These are phyloP conservation scores for Eutrema heterophyllum DNA, from an alignment of 345 rosid genomes.

Conservation along the genomic window DNA sequence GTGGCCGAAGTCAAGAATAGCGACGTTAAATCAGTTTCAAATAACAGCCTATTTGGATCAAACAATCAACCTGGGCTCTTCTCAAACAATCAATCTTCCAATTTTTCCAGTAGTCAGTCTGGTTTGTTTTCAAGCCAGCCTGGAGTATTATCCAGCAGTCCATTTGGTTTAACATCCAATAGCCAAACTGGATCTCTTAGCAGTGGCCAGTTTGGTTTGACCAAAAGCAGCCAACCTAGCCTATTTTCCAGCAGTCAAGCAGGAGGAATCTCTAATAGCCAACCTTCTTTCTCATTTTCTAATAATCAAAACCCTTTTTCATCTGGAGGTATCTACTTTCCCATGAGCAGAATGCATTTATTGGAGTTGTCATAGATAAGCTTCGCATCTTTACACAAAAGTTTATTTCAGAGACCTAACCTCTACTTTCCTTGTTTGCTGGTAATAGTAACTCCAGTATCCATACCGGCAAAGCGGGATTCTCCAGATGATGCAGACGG, in stretches of 20 bases:
- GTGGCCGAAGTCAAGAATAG: conserved; percentile 41
- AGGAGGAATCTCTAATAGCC: conserved; percentile 24
- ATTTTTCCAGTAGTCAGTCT: conserved; percentile 25
- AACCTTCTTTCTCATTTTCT: conserved; percentile 22
- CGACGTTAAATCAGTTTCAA: conserved; percentile 30
- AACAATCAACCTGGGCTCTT: conserved; percentile 27
- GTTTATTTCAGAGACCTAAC: conserved; percentile 6
- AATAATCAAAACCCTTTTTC: conserved; percentile 18
- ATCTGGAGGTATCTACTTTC: conserved; percentile 29
- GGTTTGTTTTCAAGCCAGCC: conserved; percentile 27
- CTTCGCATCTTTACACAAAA: neutral
- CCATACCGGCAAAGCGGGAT: conserved; percentile 18
- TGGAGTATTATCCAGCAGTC: conserved; percentile 29
- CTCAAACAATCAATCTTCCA: conserved; percentile 24
- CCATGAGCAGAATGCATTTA: neutral
- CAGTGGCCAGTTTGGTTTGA: conserved; percentile 23
- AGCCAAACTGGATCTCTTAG: conserved; percentile 23
- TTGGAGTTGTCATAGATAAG: conserved; percentile 1
- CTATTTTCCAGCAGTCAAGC: conserved; percentile 36
- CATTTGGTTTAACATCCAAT: conserved; percentile 13
- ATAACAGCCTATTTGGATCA: neutral
- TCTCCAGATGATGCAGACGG: conserved; percentile 28
- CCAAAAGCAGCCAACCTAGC: conserved; percentile 37
- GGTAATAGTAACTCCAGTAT: conserved; percentile 25
- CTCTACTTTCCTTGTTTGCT: neutral